Evolutionary conservation across 306 rosid genomes (phyloP).

Genomic region (Acacia crassicarpa): DNA sequence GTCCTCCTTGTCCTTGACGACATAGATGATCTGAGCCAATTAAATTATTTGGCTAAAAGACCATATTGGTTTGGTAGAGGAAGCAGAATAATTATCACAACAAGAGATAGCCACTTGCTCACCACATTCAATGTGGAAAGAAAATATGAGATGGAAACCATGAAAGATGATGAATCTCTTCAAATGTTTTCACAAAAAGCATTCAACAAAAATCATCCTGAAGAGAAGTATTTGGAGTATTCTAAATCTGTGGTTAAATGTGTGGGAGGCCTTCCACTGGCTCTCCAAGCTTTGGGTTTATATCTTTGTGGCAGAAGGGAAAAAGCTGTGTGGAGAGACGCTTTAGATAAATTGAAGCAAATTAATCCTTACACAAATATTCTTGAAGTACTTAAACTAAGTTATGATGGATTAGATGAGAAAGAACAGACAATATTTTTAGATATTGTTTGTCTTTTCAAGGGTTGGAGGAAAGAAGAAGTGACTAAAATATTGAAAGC

Average conservation of each 20-base stretch:
- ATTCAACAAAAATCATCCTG: no score
- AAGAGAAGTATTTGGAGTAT: no score
- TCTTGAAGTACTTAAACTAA: no score
- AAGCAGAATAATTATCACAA: not conserved
- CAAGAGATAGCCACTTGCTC: not conserved
- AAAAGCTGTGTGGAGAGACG: no score
- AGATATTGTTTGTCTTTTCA: not conserved
- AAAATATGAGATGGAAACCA: not conserved
- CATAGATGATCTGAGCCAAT: not conserved
- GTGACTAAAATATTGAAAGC: not conserved
- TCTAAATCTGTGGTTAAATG: no score
- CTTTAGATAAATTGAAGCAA: no score
- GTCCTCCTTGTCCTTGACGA: not conserved
- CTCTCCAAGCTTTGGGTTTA: no score
- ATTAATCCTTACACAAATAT: no score
- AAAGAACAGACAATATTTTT: not conserved
- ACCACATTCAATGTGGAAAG: not conserved
- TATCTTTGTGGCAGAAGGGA: no score
- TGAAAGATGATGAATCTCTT: no score
- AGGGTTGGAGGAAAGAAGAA: rapidly evolving
- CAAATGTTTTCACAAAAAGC: no score
- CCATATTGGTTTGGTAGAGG: not conserved
- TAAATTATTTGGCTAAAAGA: not conserved
- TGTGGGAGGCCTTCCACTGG: no score
- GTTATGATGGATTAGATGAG: not conserved